Percentiles rank a stretch among this genome's conserved stretches.
Conservation (phyloP, 225 moss, liverwort and hornwort species). For the Straminergon stramineum region DNA sequence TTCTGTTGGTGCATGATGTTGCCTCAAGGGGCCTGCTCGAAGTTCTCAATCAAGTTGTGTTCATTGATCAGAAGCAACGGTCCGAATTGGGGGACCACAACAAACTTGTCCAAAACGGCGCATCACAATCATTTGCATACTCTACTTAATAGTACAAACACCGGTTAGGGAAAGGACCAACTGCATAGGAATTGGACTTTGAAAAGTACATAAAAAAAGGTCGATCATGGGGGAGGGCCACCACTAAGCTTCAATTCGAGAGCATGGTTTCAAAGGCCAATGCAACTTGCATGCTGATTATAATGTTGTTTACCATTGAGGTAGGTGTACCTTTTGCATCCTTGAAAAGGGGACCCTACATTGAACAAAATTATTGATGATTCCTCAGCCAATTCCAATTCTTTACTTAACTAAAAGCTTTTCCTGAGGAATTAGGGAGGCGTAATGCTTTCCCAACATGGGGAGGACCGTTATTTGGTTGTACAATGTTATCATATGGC, state of each 20-base stretch:
- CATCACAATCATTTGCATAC: not conserved
- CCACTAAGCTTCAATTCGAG: not conserved
- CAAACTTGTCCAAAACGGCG: not conserved
- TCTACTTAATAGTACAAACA: not conserved
- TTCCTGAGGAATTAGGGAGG: rapidly evolving
- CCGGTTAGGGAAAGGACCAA: not conserved
- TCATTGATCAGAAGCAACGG: not conserved
- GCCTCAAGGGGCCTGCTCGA: not conserved
- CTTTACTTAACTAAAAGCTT: not conserved
- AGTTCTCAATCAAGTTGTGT: not conserved
- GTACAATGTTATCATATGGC: not conserved
- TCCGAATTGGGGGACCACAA: not conserved
- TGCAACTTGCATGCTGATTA: too few relatives aligned
- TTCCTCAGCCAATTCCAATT: rapidly evolving
- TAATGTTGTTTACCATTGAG: not conserved
- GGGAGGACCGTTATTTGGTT: not conserved
- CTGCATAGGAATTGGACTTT: too few relatives aligned
- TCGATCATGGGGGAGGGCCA: not conserved
- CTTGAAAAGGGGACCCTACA: not conserved
- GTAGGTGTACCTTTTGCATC: not conserved
- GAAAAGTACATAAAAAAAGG: not conserved
- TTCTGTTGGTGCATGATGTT: not conserved
- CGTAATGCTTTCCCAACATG: not conserved
- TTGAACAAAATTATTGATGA: not conserved
- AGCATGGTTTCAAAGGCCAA: not conserved